A percentile compares a stretch with the other conserved stretches of the same genome.
Conservation (phyloP, 139 green algal species). For the Zygnema circumcarinatum region DNA sequence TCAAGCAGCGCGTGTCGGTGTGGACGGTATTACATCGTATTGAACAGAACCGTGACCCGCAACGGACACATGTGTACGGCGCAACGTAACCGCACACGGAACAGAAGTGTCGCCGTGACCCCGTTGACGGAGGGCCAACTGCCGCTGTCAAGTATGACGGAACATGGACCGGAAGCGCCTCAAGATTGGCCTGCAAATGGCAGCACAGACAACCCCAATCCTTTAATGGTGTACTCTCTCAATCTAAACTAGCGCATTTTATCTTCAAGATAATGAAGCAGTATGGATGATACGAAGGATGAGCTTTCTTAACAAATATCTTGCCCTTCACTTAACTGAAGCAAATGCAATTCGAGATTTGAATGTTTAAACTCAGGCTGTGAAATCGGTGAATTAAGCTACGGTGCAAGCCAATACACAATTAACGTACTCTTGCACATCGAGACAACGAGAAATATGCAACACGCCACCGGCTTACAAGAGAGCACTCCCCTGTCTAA, state of each 20-base stretch:
- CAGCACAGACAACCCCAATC: not conserved
- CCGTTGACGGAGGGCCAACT: conserved; percentile 61
- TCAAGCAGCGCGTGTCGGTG: conserved; percentile 84
- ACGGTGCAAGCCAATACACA: too few species aligned
- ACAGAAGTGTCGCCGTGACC: conserved; percentile 75
- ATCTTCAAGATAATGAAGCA: conserved; percentile 12
- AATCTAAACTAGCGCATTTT: too few species aligned
- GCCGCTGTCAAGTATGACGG: conserved; percentile 76
- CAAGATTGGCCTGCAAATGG: conserved; percentile 61
- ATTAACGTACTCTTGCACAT: too few species aligned
- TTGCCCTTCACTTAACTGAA: too few species aligned
- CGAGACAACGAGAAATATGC: too few species aligned
- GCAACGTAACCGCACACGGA: conserved; percentile 71
- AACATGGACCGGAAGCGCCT: conserved; percentile 57
- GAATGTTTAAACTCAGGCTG: too few species aligned
- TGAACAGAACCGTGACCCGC: conserved; percentile 78
- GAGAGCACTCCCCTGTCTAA: too few species aligned
- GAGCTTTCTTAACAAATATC: too few species aligned
- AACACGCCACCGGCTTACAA: too few species aligned
- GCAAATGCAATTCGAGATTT: too few species aligned
- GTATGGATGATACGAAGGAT: not conserved
- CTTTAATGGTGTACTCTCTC: too few species aligned
- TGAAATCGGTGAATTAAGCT: too few species aligned
- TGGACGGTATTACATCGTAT: conserved; percentile 75
- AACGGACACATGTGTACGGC: conserved; percentile 82